These are phyloP conservation scores for Ascosphaera acerosa DNA, from an alignment of 2,329 filamentous ascomycete species.

Conservation along the genomic window DNA sequence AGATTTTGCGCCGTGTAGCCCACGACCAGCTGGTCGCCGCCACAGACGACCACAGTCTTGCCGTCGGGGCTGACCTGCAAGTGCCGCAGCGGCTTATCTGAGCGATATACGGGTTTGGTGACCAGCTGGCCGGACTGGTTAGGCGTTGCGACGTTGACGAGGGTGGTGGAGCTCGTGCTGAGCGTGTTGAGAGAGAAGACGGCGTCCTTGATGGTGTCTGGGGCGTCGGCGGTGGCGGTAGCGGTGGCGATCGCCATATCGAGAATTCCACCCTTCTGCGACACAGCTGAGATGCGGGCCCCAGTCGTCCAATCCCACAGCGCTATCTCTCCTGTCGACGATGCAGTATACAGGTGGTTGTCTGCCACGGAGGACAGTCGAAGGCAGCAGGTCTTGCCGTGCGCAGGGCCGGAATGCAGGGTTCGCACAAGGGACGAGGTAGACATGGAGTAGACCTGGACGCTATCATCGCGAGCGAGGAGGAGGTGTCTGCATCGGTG, in stretches of 20 bases:
- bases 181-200: conserved; percentile 19
- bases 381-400: too few species aligned
- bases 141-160: too few species aligned
- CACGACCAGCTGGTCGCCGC: conserved; percentile 28
- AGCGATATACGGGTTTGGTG: too few species aligned
- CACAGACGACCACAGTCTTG: conserved; percentile 15
- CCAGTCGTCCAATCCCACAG: conserved; percentile 33
- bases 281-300: too few species aligned
- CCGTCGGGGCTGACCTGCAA: conserved; percentile 12
- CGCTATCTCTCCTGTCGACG: conserved; percentile 24
- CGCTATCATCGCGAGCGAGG: conserved; percentile 43
- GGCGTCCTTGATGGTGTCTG: conserved; percentile 10
- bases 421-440: conserved; percentile 59
- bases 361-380: too few species aligned
- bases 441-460: conserved; percentile 57
- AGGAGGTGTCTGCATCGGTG: conserved; percentile 37
- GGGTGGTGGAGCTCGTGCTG: too few species aligned
- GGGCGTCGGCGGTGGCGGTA: too few species aligned
- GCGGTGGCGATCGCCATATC: too few species aligned
- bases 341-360: conserved; percentile 32
- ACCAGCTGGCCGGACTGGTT: too few species aligned
- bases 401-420: too few species aligned
- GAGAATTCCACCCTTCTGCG: too few species aligned
- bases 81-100: too few species aligned
- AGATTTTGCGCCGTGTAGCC: conserved; percentile 24